These are phyloP conservation scores for Geotrichum klebahnii DNA, from an alignment of 1,139 yeast species.

Conservation along the genomic window DNA sequence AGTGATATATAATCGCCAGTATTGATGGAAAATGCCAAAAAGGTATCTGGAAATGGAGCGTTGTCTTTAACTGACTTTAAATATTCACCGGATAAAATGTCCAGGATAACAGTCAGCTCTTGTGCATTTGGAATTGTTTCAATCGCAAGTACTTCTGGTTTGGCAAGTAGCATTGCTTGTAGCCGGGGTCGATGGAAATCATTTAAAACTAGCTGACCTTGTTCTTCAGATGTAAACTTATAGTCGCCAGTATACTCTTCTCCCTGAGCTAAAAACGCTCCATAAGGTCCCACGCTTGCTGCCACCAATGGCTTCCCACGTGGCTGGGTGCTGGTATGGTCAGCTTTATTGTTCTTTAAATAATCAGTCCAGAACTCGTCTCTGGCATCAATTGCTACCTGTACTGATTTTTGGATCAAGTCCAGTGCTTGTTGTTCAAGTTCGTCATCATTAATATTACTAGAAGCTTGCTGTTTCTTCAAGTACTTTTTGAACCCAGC, in stretches of 20 bases:
- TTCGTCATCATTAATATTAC: background rate
- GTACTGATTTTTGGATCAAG: conserved; percentile 36
- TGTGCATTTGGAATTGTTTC: conserved; percentile 60
- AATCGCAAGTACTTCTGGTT: conserved; percentile 54
- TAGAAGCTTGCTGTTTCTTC: conserved; percentile 1
- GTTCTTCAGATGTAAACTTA: conserved; percentile 28
- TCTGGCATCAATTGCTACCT: conserved; percentile 35
- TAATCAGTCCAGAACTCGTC: conserved; percentile 10
- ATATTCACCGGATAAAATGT: conserved; percentile 23
- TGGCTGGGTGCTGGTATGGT: background rate
- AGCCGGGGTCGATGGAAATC: conserved; percentile 52
- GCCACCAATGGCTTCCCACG: conserved; percentile 39
- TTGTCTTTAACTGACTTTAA: conserved; percentile 15
- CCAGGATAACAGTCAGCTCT: conserved; percentile 46
- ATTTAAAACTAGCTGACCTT: conserved; percentile 37
- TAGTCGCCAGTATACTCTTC: conserved; percentile 67
- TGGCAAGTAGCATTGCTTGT: conserved; percentile 40
- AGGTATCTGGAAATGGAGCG: background rate
- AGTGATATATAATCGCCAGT: conserved; percentile 28
- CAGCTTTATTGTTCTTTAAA: background rate
- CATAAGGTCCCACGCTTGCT: conserved; percentile 72
- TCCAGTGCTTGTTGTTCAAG: conserved; percentile 1
- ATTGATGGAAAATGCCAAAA: conserved; percentile 17
- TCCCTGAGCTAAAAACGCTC: conserved; percentile 61
- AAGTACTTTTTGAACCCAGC: conserved; percentile 10